A percentile compares a stretch with the other conserved stretches of the same genome.
phyloP scores from a whole-genome alignment of 106 monocot genomes.

The Phalaenopsis equestris region DNA sequence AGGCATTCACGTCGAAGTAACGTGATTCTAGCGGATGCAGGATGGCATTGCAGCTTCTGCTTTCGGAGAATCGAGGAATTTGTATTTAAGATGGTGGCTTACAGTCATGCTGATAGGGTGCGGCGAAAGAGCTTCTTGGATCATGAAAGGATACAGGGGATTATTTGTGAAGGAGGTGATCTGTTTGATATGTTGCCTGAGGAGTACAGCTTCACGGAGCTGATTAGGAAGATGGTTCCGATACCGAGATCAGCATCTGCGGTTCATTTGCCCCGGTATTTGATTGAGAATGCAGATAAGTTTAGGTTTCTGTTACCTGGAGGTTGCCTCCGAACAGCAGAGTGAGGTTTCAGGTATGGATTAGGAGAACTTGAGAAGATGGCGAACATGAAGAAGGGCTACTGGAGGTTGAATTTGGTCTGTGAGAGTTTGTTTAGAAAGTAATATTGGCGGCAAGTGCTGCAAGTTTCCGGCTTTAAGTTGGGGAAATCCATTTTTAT shows the following conservation, averaged over 20 bases:
- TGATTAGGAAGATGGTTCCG: slow-evolving; percentile 74
- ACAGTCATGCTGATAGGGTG: slow-evolving; percentile 88
- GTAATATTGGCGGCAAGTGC: no score
- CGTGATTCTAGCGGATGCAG: slow-evolving; percentile 64
- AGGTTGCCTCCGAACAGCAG: slow-evolving; percentile 43
- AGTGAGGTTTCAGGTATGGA: neutral
- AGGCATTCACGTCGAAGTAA: slow-evolving; percentile 64
- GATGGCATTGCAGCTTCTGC: slow-evolving; percentile 97
- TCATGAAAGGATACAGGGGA: slow-evolving; percentile 54
- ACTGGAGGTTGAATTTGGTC: no score
- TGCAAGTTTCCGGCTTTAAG: no score
- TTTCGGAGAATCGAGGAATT: slow-evolving; percentile 63
- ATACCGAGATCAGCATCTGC: slow-evolving; percentile 69
- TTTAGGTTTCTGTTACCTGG: slow-evolving; percentile 80
- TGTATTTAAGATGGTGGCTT: slow-evolving; percentile 84
- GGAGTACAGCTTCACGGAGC: slow-evolving; percentile 69
- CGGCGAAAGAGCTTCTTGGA: slow-evolving; percentile 27
- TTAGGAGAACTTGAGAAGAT: no score
- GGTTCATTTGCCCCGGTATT: slow-evolving; percentile 62
- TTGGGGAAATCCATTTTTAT: no score
- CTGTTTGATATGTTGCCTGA: slow-evolving; percentile 90
- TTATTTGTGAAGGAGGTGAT: slow-evolving; percentile 70
- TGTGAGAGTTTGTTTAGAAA: no score
- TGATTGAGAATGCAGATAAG: slow-evolving; percentile 61
- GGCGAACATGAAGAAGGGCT: no score